phyloP scores from a whole-genome alignment of 352 stramenopile genomes.

The Phytophthora pistaciae region DNA sequence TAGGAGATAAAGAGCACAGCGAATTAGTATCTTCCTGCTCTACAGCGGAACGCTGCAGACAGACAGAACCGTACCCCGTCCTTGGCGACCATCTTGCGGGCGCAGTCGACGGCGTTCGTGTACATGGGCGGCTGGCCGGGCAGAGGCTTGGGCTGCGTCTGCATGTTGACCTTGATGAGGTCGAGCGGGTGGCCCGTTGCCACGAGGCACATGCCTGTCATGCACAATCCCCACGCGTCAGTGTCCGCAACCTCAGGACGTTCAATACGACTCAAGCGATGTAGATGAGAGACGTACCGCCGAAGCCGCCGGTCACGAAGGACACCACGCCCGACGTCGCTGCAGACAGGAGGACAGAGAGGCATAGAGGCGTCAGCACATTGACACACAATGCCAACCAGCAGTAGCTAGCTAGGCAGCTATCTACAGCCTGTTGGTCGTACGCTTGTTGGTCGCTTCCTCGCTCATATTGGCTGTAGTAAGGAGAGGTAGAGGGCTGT shows the following conservation, averaged over 20 bases:
- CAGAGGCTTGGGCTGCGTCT: conserved; percentile 87
- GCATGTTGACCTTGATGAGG: conserved; percentile 96
- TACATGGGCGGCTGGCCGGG: conserved; percentile 76
- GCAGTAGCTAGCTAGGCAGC: no score
- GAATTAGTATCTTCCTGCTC: conserved; percentile 6
- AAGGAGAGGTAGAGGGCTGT: conserved; percentile 1
- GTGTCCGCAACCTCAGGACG: conserved; percentile 2
- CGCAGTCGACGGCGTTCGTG: conserved; percentile 90
- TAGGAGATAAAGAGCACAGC: conserved; percentile 1
- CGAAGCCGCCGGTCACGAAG: conserved; percentile 95
- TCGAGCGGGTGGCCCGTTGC: conserved; percentile 95
- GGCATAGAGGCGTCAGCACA: neutral
- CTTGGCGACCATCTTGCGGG: conserved; percentile 92
- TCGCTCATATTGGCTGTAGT: conserved; percentile 43
- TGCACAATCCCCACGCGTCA: neutral
- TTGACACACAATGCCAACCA: neutral
- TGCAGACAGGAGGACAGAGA: conserved; percentile 26
- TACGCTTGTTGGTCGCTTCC: conserved; percentile 53
- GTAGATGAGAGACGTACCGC: conserved; percentile 60
- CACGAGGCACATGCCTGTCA: conserved; percentile 90
- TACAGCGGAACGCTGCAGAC: neutral
- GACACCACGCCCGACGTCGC: conserved; percentile 90
- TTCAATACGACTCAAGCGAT: conserved; percentile 9
- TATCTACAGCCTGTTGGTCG: neutral
- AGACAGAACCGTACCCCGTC: conserved; percentile 85